These are phyloP conservation scores for Fusarium cyanostomum DNA, from an alignment of 2,329 filamentous ascomycete genomes.

Conservation along the genomic window DNA sequence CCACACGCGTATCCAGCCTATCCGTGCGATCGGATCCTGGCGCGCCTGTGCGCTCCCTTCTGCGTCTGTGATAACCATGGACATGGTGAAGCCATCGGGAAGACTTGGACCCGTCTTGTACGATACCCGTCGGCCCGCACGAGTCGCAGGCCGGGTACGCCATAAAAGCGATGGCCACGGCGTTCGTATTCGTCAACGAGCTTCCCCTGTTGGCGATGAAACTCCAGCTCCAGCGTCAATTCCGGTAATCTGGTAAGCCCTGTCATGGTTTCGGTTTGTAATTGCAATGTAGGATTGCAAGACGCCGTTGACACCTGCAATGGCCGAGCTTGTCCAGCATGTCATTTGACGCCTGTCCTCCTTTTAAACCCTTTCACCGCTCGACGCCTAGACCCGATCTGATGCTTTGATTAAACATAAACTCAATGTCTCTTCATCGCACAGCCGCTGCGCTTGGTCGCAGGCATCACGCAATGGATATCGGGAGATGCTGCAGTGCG, in stretches of 20 bases:
- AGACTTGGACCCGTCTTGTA: neutral
- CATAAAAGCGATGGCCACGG: neutral
- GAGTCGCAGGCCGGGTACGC: neutral
- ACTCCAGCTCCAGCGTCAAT: neutral
- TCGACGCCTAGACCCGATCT: neutral
- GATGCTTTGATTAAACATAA: neutral
- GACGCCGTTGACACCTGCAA: slow-evolving; percentile 10
- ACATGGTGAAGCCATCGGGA: too few relatives aligned
- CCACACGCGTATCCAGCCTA: neutral
- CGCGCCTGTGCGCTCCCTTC: neutral
- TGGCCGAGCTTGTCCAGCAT: neutral
- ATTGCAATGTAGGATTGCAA: neutral
- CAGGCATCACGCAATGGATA: neutral
- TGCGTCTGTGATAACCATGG: neutral
- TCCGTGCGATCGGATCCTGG: neutral
- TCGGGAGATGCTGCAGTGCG: neutral
- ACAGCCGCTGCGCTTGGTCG: neutral
- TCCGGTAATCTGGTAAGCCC: slow-evolving; percentile 15
- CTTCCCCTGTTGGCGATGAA: neutral
- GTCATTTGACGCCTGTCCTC: too few relatives aligned
- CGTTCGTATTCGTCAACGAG: neutral
- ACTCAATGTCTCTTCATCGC: neutral
- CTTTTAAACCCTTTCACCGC: too few relatives aligned
- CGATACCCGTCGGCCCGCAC: slow-evolving; percentile 1
- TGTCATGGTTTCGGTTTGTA: slow-evolving; percentile 17